phyloP scores from a whole-genome alignment of 2,329 filamentous ascomycete genomes.

The Beauveria australis region DNA sequence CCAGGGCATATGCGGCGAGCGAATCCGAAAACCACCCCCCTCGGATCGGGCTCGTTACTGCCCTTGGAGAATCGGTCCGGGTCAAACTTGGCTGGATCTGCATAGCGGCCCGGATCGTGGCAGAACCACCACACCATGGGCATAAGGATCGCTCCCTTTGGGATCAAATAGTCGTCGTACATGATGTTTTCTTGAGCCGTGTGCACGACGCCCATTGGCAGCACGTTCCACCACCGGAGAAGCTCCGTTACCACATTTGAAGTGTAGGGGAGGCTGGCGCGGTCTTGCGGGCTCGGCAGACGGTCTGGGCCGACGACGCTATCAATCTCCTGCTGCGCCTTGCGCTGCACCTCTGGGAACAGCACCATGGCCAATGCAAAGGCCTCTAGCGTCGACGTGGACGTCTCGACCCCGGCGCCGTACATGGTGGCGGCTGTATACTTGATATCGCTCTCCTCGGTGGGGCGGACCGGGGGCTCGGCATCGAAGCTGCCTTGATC shows the following conservation, averaged over 20 bases:
- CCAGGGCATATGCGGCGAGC: conserved; percentile 30
- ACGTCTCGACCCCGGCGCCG: conserved; percentile 11
- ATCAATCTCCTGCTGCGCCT: conserved; percentile 20
- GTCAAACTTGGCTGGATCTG: conserved; percentile 26
- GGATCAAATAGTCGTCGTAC: conserved; percentile 19
- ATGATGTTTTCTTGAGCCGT: conserved; percentile 23
- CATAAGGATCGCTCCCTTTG: conserved; percentile 20
- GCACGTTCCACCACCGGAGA: conserved; percentile 23
- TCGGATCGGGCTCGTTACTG: conserved; percentile 22
- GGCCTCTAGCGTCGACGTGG: neutral
- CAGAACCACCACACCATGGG: conserved; percentile 29
- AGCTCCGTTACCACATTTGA: conserved; percentile 23
- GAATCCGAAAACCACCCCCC: conserved; percentile 23
- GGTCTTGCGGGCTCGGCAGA: conserved; percentile 19
- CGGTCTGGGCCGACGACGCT: conserved; percentile 21
- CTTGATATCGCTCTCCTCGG: conserved; percentile 12
- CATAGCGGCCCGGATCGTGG: conserved; percentile 61
- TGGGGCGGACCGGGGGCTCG: neutral
- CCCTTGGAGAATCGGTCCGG: conserved; percentile 24
- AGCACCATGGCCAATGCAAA: conserved; percentile 19
- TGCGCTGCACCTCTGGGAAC: conserved; percentile 18
- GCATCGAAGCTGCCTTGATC: neutral
- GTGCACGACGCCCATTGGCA: conserved; percentile 30
- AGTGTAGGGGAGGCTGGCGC: conserved; percentile 21
- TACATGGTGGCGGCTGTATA: conserved; percentile 15